Conservation (phyloP, 495 filamentous ascomycete species). For the Lasiosphaeria hispida region DNA sequence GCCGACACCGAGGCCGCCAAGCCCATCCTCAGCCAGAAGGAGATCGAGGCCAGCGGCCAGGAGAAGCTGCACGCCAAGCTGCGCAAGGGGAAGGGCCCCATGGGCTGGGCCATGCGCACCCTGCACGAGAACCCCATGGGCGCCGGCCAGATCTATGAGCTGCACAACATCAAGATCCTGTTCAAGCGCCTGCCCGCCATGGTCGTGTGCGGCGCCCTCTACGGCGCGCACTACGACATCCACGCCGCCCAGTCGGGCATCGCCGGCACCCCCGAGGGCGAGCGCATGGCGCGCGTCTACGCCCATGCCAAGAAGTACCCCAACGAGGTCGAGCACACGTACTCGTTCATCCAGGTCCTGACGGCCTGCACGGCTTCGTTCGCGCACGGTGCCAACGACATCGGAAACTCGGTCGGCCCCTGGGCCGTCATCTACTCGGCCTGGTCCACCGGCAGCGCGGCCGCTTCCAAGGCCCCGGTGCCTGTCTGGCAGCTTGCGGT, state of each 20-base stretch:
- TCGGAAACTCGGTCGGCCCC: conserved; percentile 73
- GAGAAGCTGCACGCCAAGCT: conserved; percentile 53
- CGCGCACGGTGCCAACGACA: conserved; percentile 78
- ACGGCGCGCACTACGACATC: conserved; percentile 72
- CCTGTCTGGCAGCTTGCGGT: conserved; percentile 61
- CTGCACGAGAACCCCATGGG: conserved; percentile 68
- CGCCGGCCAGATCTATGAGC: conserved; percentile 63
- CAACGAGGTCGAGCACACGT: conserved; percentile 74
- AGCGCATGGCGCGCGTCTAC: conserved; percentile 57
- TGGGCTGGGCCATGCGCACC: conserved; percentile 71
- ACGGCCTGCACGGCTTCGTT: conserved; percentile 75
- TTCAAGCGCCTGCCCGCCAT: conserved; percentile 60
- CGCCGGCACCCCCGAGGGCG: conserved; percentile 62
- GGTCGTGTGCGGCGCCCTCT: conserved; percentile 54
- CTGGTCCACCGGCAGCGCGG: conserved; percentile 52
- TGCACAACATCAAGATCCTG: conserved; percentile 59
- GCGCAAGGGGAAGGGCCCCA: conserved; percentile 53
- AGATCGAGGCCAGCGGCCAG: conserved; percentile 52
- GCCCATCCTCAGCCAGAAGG: conserved; percentile 50
- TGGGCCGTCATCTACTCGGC: conserved; percentile 68
- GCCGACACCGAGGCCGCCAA: conserved; percentile 36
- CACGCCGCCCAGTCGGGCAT: conserved; percentile 65
- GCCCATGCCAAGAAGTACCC: conserved; percentile 64
- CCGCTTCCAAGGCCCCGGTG: conserved; percentile 54
- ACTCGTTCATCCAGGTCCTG: conserved; percentile 71